phyloP scores from a whole-genome alignment of 306 rosid species.

The Cicer cuneatum region DNA sequence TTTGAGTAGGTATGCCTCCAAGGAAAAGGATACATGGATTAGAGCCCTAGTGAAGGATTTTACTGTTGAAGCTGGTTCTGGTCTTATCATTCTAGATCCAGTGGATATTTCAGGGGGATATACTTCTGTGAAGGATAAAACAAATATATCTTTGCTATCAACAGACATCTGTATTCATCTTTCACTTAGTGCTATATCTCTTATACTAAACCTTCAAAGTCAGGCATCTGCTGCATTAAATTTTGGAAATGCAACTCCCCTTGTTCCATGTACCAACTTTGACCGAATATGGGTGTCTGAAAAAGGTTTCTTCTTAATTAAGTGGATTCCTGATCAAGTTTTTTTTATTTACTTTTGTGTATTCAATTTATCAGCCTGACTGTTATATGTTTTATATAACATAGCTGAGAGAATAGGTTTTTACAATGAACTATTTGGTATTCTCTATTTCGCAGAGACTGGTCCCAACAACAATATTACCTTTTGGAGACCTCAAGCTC shows the following conservation, averaged over 20 bases:
- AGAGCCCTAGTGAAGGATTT: slow-evolving; percentile 94
- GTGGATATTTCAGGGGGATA: slow-evolving; percentile 97
- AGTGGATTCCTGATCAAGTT: background rate
- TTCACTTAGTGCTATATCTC: slow-evolving; percentile 86
- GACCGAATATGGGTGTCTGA: slow-evolving; percentile 86
- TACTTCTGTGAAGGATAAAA: slow-evolving; percentile 94
- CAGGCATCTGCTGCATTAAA: slow-evolving; percentile 82
- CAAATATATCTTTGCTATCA: slow-evolving; percentile 82
- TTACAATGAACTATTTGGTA: slow-evolving; percentile 37
- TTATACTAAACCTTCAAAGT: slow-evolving; percentile 81
- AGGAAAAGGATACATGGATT: slow-evolving; percentile 94
- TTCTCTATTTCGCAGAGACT: slow-evolving; percentile 59
- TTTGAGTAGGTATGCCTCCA: slow-evolving; percentile 87
- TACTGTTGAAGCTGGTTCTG: slow-evolving; percentile 95
- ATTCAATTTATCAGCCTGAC: slow-evolving; percentile 27
- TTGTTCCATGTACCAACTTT: slow-evolving; percentile 80
- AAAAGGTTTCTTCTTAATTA: slow-evolving; percentile 63
- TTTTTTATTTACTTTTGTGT: slow-evolving; percentile 28
- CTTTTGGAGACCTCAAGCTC: slow-evolving; percentile 96
- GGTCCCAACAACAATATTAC: slow-evolving; percentile 68
- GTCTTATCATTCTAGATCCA: slow-evolving; percentile 89
- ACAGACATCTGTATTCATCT: slow-evolving; percentile 92
- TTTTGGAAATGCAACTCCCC: slow-evolving; percentile 79
- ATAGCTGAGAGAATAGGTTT: slow-evolving; percentile 33
- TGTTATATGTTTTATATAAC: slow-evolving; percentile 11